These are phyloP conservation scores for Xerophyta viscosa DNA, from an alignment of 106 monocot genomes.

Conservation along the genomic window DNA sequence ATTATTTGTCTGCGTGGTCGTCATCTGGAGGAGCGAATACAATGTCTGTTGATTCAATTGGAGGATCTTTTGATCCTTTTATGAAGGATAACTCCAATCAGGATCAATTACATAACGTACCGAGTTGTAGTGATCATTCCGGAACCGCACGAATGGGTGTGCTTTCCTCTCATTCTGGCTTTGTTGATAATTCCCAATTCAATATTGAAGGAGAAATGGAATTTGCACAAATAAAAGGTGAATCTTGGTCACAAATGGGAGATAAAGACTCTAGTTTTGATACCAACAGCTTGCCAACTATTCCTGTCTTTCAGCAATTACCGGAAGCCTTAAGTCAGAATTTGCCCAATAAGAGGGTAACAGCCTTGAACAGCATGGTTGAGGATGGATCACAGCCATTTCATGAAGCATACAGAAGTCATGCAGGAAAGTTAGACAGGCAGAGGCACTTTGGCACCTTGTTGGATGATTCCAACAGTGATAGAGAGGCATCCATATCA, in stretches of 20 bases:
- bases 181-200: constrained; percentile 3
- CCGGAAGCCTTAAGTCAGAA: too few species aligned
- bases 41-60: constrained; percentile 4
- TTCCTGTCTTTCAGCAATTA: too few species aligned
- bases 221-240: constrained; percentile 4
- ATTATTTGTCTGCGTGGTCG: constrained; percentile 5
- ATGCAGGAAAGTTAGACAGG: constrained; percentile 6
- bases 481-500: constrained; percentile 11
- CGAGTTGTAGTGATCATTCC: neutral
- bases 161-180: constrained; percentile 1
- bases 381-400: too few species aligned
- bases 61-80: constrained; percentile 10
- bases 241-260: constrained; percentile 1
- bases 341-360: too few species aligned
- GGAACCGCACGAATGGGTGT: constrained; percentile 3
- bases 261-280: constrained; percentile 2
- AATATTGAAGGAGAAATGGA: constrained; percentile 2
- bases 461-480: constrained; percentile 4
- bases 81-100: constrained; percentile 12
- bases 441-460: too few species aligned
- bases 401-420: constrained; percentile 7
- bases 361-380: too few species aligned
- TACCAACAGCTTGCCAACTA: neutral
- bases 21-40: constrained; percentile 3
- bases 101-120: constrained; percentile 12